These are phyloP conservation scores for Colletotrichum sp. DNA, from an alignment of 2,329 filamentous ascomycete genomes.

Conservation along the genomic window DNA sequence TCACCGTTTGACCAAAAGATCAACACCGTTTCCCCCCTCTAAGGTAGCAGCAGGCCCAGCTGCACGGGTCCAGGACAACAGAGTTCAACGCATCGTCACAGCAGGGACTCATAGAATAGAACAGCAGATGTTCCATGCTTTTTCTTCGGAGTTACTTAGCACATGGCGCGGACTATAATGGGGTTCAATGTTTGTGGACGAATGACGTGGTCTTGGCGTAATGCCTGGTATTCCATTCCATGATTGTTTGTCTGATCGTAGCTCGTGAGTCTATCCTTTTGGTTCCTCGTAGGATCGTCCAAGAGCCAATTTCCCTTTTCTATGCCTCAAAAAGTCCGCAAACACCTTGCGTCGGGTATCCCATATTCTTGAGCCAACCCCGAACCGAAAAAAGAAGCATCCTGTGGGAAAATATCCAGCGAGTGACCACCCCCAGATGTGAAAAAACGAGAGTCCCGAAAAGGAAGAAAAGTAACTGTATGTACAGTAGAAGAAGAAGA, in stretches of 20 bases:
- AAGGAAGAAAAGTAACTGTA: conserved; percentile 24
- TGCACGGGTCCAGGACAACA: background rate
- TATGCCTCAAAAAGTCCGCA: conserved; percentile 16
- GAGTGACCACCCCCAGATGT: conserved; percentile 23
- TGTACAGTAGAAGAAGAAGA: conserved; percentile 42
- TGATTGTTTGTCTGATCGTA: conserved; percentile 21
- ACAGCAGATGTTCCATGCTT: background rate
- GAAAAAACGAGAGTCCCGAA: conserved; percentile 19
- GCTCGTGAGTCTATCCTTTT: conserved; percentile 29
- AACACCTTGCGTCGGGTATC: conserved; percentile 22
- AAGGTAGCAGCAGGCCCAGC: background rate
- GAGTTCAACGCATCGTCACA: background rate
- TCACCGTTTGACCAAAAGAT: background rate
- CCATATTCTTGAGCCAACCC: conserved; percentile 10
- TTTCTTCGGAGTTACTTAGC: background rate
- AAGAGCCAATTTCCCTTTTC: conserved; percentile 13
- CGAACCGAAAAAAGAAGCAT: conserved; percentile 13
- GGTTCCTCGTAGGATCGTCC: conserved; percentile 13
- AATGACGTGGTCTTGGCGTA: background rate
- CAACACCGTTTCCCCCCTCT: background rate
- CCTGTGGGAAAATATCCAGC: conserved; percentile 20
- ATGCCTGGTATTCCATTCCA: conserved; percentile 18
- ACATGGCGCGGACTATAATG: background rate
- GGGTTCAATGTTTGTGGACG: background rate
- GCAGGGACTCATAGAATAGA: background rate